Base-by-base conservation (phyloP, 805 yeast species). In the Nakazawaea siamensis region DNA sequence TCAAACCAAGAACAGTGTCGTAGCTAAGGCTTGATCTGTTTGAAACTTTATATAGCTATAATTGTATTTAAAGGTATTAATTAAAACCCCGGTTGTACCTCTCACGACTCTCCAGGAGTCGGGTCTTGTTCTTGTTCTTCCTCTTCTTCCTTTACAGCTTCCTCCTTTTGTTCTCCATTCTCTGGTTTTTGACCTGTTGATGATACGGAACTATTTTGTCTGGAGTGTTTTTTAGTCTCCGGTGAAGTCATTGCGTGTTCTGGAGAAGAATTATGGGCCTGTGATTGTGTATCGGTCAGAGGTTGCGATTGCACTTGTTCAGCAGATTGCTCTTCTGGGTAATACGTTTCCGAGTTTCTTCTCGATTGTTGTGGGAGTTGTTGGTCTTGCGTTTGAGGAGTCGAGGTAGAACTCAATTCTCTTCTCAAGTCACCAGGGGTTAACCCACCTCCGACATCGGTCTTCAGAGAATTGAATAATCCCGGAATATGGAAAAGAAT, bases 401-500 rank as follows among this genome's bases (percentile, higher is more conserved):
- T 24, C 11, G 34, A 32, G 10, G 37, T 32, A 5, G 43, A 42
- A 13, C 46, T 40, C 6, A 51, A 52, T 29, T 54, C 61, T 2
- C 54, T 24, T 16, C 18, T 35, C 16, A 16, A 27, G 15, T 31
- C 27, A 11, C 24, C 18, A 4, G 24, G 10, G 11, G 23, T 13
- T 8, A 10, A 8, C 8, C 20, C 17, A 12, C 29, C 27, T 5
- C 28, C 24, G 15, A 24, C 11, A 14, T 54, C 15, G 51, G 32
- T 17, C 34, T 27, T 20, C 12, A 24, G 12, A 21, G 65, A 68
- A 33, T 49, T 60, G 27, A 72, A 51, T 23, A 80, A 54, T 0
- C 86, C 88, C 0, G 95, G 95, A 14, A 88, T 76, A 39, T 84
- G 84, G 17, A 69, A 66, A 34, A 85, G 58, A 3, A 88, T 70